These are phyloP conservation scores for Penicillium rolfsii DNA, from an alignment of 2,329 filamentous ascomycete species.

Conservation along the genomic window DNA sequence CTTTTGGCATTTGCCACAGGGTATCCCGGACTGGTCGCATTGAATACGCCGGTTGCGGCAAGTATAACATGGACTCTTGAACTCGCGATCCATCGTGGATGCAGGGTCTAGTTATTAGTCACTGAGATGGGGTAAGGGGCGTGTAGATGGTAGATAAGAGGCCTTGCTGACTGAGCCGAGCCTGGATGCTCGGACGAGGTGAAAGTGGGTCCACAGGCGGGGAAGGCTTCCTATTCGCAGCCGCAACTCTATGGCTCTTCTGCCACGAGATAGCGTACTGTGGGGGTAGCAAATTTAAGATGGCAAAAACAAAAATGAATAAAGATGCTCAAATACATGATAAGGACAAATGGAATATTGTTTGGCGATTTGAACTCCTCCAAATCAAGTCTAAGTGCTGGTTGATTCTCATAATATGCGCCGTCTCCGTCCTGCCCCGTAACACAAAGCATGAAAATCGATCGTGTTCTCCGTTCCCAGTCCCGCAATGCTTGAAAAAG, in stretches of 20 bases:
- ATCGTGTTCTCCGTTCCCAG: background rate
- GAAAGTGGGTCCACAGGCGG: conserved; percentile 1
- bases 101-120: conserved; percentile 1
- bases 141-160: conserved; percentile 2
- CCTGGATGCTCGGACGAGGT: background rate
- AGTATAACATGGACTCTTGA: conserved; percentile 35
- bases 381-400: background rate
- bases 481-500: background rate
- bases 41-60: conserved; percentile 42
- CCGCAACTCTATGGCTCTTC: background rate
- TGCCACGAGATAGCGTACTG: background rate
- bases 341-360: background rate
- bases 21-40: conserved; percentile 36
- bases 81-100: conserved; percentile 10
- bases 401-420: background rate
- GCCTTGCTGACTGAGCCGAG: conserved; percentile 12
- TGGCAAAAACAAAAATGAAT: background rate
- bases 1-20: conserved; percentile 41
- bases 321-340: no score
- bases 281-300: background rate
- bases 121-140: background rate
- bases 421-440: background rate
- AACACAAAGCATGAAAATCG: background rate
- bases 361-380: background rate
- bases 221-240: conserved; percentile 1